These are phyloP conservation scores for Ambrosia trifida DNA, from an alignment of 129 eudicot genomes.

Conservation along the genomic window DNA sequence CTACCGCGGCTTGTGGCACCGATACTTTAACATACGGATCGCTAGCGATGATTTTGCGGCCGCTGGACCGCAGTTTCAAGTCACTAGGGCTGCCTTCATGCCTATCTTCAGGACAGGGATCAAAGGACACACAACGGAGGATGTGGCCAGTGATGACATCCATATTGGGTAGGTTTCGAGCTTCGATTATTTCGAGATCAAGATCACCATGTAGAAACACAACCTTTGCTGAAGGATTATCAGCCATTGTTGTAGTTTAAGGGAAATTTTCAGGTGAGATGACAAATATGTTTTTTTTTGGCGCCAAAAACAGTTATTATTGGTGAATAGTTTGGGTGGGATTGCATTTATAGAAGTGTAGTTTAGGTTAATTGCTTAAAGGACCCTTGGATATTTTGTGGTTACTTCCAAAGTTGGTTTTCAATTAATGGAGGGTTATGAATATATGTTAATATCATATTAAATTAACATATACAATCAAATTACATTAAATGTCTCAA, in stretches of 20 bases:
- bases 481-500: too few relatives aligned
- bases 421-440: not conserved
- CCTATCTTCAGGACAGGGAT: constrained; percentile 46
- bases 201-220: constrained; percentile 78
- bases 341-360: too few relatives aligned
- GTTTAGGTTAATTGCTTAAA: too few relatives aligned
- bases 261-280: not conserved
- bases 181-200: constrained; percentile 58
- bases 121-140: constrained; percentile 58
- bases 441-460: too few relatives aligned
- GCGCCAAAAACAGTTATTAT: constrained; percentile 21
- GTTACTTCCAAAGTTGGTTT: constrained; percentile 26
- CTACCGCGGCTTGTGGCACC: constrained; percentile 73
- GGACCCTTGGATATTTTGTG: not conserved
- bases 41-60: constrained; percentile 73
- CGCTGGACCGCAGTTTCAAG: constrained; percentile 32
- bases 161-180: constrained; percentile 73
- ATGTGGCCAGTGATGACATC: constrained; percentile 73
- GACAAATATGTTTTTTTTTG: not conserved
- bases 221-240: constrained; percentile 32
- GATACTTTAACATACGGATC: constrained; percentile 91
- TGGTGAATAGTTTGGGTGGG: too few relatives aligned
- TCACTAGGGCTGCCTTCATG: constrained; percentile 28
- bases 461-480: too few relatives aligned
- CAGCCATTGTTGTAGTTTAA: constrained; percentile 37